phyloP scores from a whole-genome alignment of 1,284 basidiomycete genomes.

The Austroboletus novae-zelandiae region DNA sequence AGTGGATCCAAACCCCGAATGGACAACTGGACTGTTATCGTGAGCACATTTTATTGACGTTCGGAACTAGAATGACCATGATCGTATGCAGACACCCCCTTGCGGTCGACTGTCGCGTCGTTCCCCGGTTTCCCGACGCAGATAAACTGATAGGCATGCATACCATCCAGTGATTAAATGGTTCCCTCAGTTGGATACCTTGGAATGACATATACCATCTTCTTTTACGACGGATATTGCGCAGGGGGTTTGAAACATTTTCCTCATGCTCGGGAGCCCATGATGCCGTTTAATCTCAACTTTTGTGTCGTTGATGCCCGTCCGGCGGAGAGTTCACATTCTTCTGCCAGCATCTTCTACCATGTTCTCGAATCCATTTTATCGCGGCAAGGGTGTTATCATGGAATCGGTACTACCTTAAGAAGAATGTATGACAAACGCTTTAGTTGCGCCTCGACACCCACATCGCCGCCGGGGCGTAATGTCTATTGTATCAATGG shows the following conservation, averaged over 20 bases:
- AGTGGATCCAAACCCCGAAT: constrained; percentile 24
- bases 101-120: constrained; percentile 28
- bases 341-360: too few species aligned
- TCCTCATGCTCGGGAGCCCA: neutral
- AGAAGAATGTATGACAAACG: neutral
- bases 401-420: neutral
- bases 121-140: constrained; percentile 18
- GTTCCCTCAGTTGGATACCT: neutral
- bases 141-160: constrained; percentile 16
- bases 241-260: neutral
- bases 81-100: constrained; percentile 25
- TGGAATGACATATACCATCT: neutral
- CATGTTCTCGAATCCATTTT: neutral
- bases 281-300: neutral
- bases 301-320: neutral
- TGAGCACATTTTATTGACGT: constrained; percentile 12
- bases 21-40: constrained; percentile 31
- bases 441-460: neutral
- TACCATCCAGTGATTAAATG: constrained; percentile 6
- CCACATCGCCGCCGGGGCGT: too few species aligned
- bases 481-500: neutral
- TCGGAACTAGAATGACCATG: constrained; percentile 1
- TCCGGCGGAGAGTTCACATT: too few species aligned
- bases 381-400: too few species aligned
- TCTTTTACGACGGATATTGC: neutral